phyloP scores from a whole-genome alignment of 345 rosid genomes.

The Cochlearia excelsa region DNA sequence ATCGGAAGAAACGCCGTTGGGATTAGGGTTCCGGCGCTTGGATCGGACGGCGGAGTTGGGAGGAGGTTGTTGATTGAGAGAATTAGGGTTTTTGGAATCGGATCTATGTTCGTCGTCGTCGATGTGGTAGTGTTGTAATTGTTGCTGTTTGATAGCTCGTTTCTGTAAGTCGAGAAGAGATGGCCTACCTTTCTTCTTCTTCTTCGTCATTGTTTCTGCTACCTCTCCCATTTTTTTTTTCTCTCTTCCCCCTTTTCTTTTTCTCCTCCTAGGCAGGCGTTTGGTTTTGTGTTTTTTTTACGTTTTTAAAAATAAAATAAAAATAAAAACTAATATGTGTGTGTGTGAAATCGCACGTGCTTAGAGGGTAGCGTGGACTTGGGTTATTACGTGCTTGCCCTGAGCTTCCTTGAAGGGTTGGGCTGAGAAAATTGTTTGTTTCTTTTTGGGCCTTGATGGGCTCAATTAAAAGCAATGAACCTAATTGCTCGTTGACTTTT shows the following conservation, averaged over 20 bases:
- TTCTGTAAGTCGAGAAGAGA: slow-evolving; percentile 81
- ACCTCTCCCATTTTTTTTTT: slow-evolving; percentile 45
- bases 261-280: slow-evolving; percentile 31
- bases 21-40: slow-evolving; percentile 51
- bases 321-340: neutral
- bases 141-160: slow-evolving; percentile 75
- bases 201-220: slow-evolving; percentile 62
- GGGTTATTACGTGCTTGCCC: neutral
- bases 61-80: slow-evolving; percentile 10
- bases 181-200: slow-evolving; percentile 95
- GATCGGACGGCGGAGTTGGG: slow-evolving; percentile 47
- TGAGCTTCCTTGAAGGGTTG: neutral
- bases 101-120: slow-evolving; percentile 39
- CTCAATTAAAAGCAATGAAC: neutral
- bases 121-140: slow-evolving; percentile 35
- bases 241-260: slow-evolving; percentile 3
- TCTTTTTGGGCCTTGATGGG: neutral
- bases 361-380: slow-evolving; percentile 3
- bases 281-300: slow-evolving; percentile 34
- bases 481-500: neutral
- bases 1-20: slow-evolving; percentile 33
- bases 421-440: neutral
- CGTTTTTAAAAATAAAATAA: neutral
- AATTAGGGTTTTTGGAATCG: slow-evolving; percentile 50
- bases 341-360: slow-evolving; percentile 28